phyloP scores from a whole-genome alignment of 2,329 filamentous ascomycete genomes.

The Cytospora piceae region DNA sequence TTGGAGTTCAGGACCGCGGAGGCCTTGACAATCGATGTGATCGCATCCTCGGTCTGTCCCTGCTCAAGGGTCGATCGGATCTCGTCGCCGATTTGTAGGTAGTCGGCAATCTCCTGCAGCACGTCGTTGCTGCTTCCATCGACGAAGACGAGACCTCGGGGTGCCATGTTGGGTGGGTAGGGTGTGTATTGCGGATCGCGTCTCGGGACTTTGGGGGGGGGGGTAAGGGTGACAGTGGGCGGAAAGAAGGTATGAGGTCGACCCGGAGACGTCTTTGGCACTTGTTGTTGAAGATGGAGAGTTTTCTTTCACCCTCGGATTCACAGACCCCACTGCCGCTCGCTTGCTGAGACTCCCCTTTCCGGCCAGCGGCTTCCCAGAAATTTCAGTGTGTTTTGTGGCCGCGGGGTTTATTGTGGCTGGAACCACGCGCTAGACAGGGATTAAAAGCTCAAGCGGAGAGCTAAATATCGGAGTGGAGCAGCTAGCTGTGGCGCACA shows the following conservation, averaged over 20 bases:
- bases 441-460: slow-evolving; percentile 5
- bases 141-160: slow-evolving; percentile 70
- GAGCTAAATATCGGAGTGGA: background rate
- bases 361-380: slow-evolving; percentile 15
- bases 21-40: slow-evolving; percentile 86
- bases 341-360: slow-evolving; percentile 15
- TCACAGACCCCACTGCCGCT: slow-evolving; percentile 28
- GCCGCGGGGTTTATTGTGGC: slow-evolving; percentile 27
- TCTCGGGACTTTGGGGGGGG: slow-evolving; percentile 15
- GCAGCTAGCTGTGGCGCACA: background rate
- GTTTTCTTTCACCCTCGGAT: slow-evolving; percentile 23
- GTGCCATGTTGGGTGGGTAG: slow-evolving; percentile 45
- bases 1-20: slow-evolving; percentile 78
- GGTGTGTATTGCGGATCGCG: slow-evolving; percentile 27
- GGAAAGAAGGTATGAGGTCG: slow-evolving; percentile 26
- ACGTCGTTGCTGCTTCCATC: slow-evolving; percentile 95
- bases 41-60: slow-evolving; percentile 81
- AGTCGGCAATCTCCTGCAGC: slow-evolving; percentile 90
- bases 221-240: slow-evolving; percentile 18
- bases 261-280: slow-evolving; percentile 26
- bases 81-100: slow-evolving; percentile 82
- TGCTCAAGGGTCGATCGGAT: slow-evolving; percentile 73
- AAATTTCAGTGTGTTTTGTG: slow-evolving; percentile 30
- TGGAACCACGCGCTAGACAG: slow-evolving; percentile 23
- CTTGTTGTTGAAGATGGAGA: slow-evolving; percentile 26